Evolutionary conservation across 2,329 filamentous ascomycete genomes (phyloP).

Genomic region (Arthrinium puccinioides): DNA sequence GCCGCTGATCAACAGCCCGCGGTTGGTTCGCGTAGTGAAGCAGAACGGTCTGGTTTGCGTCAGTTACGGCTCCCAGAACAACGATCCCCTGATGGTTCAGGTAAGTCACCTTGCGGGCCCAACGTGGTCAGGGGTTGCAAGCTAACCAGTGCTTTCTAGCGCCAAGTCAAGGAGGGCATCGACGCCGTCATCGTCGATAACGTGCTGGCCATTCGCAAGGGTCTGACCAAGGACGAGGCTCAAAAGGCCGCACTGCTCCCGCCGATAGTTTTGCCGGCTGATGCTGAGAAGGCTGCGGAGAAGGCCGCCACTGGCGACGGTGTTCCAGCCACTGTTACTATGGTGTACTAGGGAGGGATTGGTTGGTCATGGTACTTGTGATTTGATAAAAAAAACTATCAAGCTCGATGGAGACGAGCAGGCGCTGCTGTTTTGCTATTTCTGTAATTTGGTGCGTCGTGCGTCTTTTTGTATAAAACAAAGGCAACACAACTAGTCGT

Average conservation of each 20-base stretch:
- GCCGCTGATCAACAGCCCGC: slow-evolving; percentile 80
- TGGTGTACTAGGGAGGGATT: no score
- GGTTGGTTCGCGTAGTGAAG: slow-evolving; percentile 88
- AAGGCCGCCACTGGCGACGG: no score
- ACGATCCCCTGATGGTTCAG: slow-evolving; percentile 78
- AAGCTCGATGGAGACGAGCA: no score
- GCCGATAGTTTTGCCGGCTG: no score
- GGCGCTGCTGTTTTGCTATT: no score
- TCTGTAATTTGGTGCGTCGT: no score
- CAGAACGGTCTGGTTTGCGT: slow-evolving; percentile 91
- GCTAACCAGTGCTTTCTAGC: slow-evolving; percentile 32
- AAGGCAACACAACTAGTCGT: no score
- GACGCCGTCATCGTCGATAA: slow-evolving; percentile 97
- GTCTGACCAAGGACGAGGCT: slow-evolving; percentile 52
- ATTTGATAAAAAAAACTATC: no score
- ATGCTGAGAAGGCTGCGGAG: no score
- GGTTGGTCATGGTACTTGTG: no score
- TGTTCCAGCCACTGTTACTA: no score
- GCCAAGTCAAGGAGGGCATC: slow-evolving; percentile 91
- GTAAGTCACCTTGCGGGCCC: slow-evolving; percentile 40
- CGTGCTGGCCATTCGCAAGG: slow-evolving; percentile 87
- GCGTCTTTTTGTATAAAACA: no score
- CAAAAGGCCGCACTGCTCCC: not conserved
- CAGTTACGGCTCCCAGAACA: slow-evolving; percentile 87
- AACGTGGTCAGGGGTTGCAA: not conserved